phyloP scores from a whole-genome alignment of 805 yeast species.

The Nakazawaea ambrosiae region DNA sequence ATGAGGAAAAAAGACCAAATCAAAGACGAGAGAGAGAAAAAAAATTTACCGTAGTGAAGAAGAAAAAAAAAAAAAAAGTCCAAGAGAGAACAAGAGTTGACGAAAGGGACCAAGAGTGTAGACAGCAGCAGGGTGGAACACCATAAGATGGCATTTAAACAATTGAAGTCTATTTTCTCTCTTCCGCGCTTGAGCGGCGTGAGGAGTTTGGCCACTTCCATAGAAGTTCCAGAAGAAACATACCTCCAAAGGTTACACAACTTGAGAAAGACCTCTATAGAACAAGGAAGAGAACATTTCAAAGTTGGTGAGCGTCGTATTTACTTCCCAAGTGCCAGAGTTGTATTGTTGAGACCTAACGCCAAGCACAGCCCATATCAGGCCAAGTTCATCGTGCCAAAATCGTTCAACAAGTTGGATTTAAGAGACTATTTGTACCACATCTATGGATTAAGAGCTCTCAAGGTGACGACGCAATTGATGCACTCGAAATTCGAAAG shows the following conservation, averaged over 20 bases:
- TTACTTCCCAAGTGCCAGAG: slow-evolving; percentile 81
- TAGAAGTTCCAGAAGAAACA: slow-evolving; percentile 11
- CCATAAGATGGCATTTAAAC: too few relatives aligned
- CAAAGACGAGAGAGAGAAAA: background rate
- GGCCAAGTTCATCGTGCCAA: slow-evolving; percentile 93
- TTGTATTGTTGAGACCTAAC: slow-evolving; percentile 77
- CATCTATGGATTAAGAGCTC: slow-evolving; percentile 83
- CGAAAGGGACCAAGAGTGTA: too few relatives aligned
- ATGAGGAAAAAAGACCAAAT: background rate
- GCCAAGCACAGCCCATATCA: slow-evolving; percentile 98
- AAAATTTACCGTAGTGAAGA: too few relatives aligned
- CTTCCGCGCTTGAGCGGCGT: too few relatives aligned
- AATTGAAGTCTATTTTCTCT: too few relatives aligned
- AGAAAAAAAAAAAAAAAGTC: too few relatives aligned
- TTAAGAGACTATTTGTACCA: slow-evolving; percentile 89
- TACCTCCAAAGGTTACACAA: slow-evolving; percentile 15
- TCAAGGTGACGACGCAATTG: slow-evolving; percentile 81
- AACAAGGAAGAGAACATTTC: slow-evolving; percentile 70
- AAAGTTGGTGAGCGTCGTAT: slow-evolving; percentile 67
- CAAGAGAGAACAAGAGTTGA: too few relatives aligned
- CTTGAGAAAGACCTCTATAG: slow-evolving; percentile 42
- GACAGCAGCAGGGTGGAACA: too few relatives aligned
- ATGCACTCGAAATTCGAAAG: slow-evolving; percentile 65
- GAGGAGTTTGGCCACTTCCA: slow-evolving; percentile 25
- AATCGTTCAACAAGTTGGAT: slow-evolving; percentile 88